These are phyloP conservation scores for Eucalyptus virginea DNA, from an alignment of 345 rosid species.

Conservation along the genomic window DNA sequence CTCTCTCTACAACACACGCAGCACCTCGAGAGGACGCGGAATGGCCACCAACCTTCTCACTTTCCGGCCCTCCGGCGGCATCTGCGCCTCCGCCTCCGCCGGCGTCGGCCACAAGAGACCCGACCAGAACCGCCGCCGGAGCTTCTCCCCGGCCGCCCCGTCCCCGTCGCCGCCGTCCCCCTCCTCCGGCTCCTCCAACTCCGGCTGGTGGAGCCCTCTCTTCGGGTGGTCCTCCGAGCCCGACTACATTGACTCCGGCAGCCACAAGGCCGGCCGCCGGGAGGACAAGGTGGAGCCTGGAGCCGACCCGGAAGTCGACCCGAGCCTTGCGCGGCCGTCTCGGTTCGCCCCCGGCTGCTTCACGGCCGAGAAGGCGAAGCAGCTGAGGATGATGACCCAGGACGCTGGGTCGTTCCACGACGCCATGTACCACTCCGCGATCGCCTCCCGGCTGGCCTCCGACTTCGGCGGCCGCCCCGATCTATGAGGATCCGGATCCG, in stretches of 20 bases:
- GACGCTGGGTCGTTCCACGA: conserved; percentile 50
- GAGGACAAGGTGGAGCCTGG: not conserved
- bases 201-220: conserved; percentile 57
- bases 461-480: conserved; percentile 15
- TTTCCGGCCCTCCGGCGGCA: conserved; percentile 13
- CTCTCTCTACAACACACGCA: not conserved
- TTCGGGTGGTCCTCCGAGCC: conserved; percentile 60
- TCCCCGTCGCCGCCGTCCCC: conserved; percentile 22
- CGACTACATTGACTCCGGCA: conserved; percentile 26
- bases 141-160: conserved; percentile 19
- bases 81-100: conserved; percentile 27
- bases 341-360: conserved; percentile 29
- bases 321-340: not conserved
- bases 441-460: conserved; percentile 65
- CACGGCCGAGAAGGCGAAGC: conserved; percentile 67
- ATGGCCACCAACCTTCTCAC: conserved; percentile 44
- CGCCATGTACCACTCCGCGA: conserved; percentile 66
- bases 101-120: not conserved
- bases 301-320: not conserved
- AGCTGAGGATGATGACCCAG: conserved; percentile 37
- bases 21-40: too few species aligned
- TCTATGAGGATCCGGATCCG: not conserved
- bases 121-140: not conserved
- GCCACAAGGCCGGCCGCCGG: not conserved
- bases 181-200: not conserved